phyloP scores from a whole-genome alignment of 1,284 basidiomycete genomes.

The Marasmius fiardii region DNA sequence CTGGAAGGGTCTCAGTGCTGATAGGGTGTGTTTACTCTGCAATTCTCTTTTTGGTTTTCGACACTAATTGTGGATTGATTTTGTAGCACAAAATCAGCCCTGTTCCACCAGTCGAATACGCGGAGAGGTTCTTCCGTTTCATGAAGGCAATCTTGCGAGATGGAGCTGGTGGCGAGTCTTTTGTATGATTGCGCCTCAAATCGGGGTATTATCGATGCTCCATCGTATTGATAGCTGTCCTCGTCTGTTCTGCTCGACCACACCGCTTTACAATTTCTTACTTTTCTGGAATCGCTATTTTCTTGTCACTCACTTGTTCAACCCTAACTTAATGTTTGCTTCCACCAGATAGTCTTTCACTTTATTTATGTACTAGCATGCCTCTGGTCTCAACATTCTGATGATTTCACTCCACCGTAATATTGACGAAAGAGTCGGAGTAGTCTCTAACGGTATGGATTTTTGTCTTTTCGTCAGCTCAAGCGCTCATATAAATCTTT shows the following conservation, averaged over 20 bases:
- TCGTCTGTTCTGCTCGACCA: too few species aligned
- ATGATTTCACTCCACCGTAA: too few species aligned
- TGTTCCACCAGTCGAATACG: slow-evolving; percentile 83
- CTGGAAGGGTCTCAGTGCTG: slow-evolving; percentile 89
- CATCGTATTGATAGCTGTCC: too few species aligned
- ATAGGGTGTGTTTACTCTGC: slow-evolving; percentile 60
- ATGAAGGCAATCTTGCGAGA: slow-evolving; percentile 86
- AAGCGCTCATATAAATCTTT: too few species aligned
- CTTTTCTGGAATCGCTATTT: neutral
- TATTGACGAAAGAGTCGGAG: too few species aligned
- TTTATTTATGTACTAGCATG: neutral
- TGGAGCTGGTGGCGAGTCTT: slow-evolving; percentile 65
- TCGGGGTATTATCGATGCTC: too few species aligned
- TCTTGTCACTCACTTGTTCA: neutral
- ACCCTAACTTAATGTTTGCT: neutral
- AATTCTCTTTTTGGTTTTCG: slow-evolving; percentile 9
- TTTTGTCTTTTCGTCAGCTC: too few species aligned
- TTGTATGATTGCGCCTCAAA: slow-evolving; percentile 25
- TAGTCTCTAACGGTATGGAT: too few species aligned
- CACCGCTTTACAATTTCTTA: too few species aligned
- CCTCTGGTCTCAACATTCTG: neutral
- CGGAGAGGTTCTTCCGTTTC: slow-evolving; percentile 83
- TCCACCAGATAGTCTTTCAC: neutral
- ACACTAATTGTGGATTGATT: slow-evolving; percentile 7
- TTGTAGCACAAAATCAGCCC: slow-evolving; percentile 89